Evolutionary conservation across 2,329 filamentous ascomycete species (phyloP).

Genomic region (Alternaria sp.): DNA sequence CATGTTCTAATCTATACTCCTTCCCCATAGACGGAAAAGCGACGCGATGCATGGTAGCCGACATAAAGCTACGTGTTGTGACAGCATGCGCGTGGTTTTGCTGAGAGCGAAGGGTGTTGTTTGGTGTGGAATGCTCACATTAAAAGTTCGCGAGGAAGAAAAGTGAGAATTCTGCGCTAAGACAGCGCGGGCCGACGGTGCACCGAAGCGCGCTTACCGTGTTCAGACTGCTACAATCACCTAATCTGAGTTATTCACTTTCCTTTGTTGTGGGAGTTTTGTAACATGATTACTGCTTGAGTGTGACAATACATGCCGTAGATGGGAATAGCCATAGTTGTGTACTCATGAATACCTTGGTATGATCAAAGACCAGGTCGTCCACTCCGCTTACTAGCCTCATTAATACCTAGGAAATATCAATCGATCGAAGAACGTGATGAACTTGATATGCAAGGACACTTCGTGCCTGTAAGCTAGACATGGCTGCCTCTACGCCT

Average conservation of each 20-base stretch:
- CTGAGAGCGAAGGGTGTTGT: neutral
- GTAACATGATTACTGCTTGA: neutral
- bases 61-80: conserved; percentile 5
- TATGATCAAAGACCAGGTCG: neutral
- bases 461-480: neutral
- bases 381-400: neutral
- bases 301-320: neutral
- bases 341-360: too few relatives aligned
- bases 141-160: conserved; percentile 11
- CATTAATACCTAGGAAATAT: neutral
- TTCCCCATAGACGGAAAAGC: neutral
- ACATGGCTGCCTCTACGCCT: neutral
- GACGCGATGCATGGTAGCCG: conserved; percentile 2
- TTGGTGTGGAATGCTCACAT: conserved; percentile 1
- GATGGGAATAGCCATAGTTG: neutral
- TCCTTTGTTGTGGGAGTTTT: neutral
- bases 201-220: conserved; percentile 10
- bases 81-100: conserved; percentile 1
- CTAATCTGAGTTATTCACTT: neutral
- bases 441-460: neutral
- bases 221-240: neutral
- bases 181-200: conserved; percentile 11
- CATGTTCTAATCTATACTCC: conserved; percentile 46
- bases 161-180: conserved; percentile 14
- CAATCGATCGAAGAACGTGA: neutral